Conservation (phyloP, 1,284 basidiomycete species). For the Tilletia walkeri region DNA sequence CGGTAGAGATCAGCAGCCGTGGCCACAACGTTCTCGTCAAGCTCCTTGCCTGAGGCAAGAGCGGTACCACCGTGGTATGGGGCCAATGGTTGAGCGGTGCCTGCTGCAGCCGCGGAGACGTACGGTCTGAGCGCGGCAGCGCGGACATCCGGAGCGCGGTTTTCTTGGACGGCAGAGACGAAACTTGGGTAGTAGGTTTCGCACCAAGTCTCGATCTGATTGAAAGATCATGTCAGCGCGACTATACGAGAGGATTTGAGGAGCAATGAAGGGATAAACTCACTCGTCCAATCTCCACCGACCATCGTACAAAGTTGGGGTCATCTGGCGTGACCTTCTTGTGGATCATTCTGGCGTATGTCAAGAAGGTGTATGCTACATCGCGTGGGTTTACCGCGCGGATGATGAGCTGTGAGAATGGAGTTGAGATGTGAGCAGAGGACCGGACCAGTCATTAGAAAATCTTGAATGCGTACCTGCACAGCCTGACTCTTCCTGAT, state of each 20-base stretch:
- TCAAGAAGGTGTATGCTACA: conserved; percentile 82
- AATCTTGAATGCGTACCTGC: conserved; percentile 60
- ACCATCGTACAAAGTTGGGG: conserved; percentile 68
- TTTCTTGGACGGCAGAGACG: conserved; percentile 27
- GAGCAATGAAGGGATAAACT: neutral
- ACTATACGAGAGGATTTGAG: no score
- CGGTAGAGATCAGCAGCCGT: neutral
- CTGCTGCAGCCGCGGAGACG: conserved; percentile 16
- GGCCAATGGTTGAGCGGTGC: neutral
- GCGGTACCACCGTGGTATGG: conserved; percentile 5
- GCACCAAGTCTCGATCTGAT: conserved; percentile 49
- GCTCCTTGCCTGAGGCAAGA: neutral
- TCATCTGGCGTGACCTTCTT: conserved; percentile 74
- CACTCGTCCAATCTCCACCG: conserved; percentile 40
- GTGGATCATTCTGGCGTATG: conserved; percentile 80
- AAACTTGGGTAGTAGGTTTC: conserved; percentile 51
- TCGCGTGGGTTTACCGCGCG: conserved; percentile 85
- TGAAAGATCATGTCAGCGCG: no score
- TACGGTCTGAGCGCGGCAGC: conserved; percentile 33
- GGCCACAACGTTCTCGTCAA: conserved; percentile 14
- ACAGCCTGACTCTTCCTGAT: conserved; percentile 91
- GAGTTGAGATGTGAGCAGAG: neutral
- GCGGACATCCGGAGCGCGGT: conserved; percentile 32
- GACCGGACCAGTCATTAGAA: neutral
- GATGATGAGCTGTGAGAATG: conserved; percentile 72